Conservation (phyloP, 2,329 filamentous ascomycete species). For the Xenoacremonium recifei region DNA sequence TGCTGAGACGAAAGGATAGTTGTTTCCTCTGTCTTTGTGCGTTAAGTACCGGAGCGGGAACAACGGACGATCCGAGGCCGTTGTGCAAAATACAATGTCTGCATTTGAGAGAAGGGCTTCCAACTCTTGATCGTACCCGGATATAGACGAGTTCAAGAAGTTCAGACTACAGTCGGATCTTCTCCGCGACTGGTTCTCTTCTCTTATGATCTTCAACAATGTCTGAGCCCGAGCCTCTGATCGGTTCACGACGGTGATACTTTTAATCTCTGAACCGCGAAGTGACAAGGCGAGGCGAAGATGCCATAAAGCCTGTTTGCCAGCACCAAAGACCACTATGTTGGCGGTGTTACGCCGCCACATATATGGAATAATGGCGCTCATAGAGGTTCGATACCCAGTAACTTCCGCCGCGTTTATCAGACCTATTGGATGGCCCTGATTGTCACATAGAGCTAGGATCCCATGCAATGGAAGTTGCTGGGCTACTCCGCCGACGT, state of each 20-base stretch:
- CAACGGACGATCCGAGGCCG: no score
- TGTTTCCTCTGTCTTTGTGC: no score
- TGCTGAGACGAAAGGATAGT: no score
- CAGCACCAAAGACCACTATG: slow-evolving; percentile 66
- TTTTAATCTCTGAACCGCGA: slow-evolving; percentile 21
- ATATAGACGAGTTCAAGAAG: slow-evolving; percentile 6
- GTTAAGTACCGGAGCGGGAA: no score
- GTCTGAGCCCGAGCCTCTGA: slow-evolving; percentile 8
- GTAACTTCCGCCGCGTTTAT: slow-evolving; percentile 67
- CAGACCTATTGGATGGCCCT: slow-evolving; percentile 38
- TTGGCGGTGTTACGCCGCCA: slow-evolving; percentile 38
- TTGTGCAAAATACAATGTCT: no score
- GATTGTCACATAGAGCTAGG: slow-evolving; percentile 12
- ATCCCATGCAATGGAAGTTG: slow-evolving; percentile 12
- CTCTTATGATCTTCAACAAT: slow-evolving; percentile 5
- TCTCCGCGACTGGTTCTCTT: slow-evolving; percentile 17
- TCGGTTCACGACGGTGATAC: slow-evolving; percentile 31
- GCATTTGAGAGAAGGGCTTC: slow-evolving; percentile 1
- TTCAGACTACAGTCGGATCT: slow-evolving; percentile 8
- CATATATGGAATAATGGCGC: slow-evolving; percentile 60
- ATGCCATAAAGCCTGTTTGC: slow-evolving; percentile 72
- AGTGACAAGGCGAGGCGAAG: slow-evolving; percentile 63
- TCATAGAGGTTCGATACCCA: slow-evolving; percentile 65
- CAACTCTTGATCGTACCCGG: slow-evolving; percentile 6
- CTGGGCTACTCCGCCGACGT: neutral